phyloP scores from a whole-genome alignment of 78 protist genomes.

The Dictyostelium brefeldianum region DNA sequence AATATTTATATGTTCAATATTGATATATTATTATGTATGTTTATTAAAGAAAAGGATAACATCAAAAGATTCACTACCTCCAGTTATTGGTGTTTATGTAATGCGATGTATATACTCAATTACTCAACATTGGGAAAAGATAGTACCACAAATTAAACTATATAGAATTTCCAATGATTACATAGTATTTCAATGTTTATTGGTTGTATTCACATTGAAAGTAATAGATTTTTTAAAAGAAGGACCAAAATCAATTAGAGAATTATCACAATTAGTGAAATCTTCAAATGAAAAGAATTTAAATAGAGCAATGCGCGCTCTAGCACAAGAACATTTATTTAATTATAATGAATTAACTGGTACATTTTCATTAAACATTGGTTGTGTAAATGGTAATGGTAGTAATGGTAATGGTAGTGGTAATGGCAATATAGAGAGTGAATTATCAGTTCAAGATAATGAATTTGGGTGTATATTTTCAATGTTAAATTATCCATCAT shows the following conservation, averaged over 20 bases:
- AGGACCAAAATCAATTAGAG: not conserved
- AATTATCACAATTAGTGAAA: slow-evolving; percentile 20
- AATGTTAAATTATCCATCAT: slow-evolving; percentile 47
- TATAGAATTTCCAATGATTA: slow-evolving; percentile 52
- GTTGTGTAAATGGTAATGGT: not conserved
- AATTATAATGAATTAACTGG: not conserved
- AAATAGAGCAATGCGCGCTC: not conserved
- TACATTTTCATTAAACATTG: not conserved
- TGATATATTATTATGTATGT: slow-evolving; percentile 26
- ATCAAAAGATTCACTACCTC: slow-evolving; percentile 48
- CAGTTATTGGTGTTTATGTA: slow-evolving; percentile 39
- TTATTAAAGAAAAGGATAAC: slow-evolving; percentile 19
- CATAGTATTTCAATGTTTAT: slow-evolving; percentile 56
- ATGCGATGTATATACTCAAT: slow-evolving; percentile 45
- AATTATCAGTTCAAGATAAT: not conserved
- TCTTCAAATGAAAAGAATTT: slow-evolving; percentile 12
- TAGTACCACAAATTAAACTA: slow-evolving; percentile 41
- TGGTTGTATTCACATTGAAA: slow-evolving; percentile 51
- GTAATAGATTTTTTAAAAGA: slow-evolving; percentile 32
- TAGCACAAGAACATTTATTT: slow-evolving; percentile 41
- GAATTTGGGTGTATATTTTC: slow-evolving; percentile 23
- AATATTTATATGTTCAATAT: slow-evolving; percentile 24
- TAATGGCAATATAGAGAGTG: not conserved
- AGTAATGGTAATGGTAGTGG: not conserved
- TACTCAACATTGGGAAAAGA: slow-evolving; percentile 63